phyloP scores from a whole-genome alignment of 768 basidiomycete species.

The Serendipita sp. region DNA sequence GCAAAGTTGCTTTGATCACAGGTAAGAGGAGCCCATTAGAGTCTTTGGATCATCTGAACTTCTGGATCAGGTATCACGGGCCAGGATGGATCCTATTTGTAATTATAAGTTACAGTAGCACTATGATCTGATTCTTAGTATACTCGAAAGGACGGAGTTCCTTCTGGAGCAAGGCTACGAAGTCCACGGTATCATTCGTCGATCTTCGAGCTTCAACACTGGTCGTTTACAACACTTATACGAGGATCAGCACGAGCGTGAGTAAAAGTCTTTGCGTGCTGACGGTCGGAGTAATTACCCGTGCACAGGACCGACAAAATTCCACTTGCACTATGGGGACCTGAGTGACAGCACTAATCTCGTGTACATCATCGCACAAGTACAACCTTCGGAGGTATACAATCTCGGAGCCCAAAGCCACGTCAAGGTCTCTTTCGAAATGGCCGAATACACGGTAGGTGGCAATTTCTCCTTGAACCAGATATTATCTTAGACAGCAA shows the following conservation, averaged over 20 bases:
- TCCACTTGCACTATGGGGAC: slow-evolving; percentile 83
- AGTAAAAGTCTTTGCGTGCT: slow-evolving; percentile 17
- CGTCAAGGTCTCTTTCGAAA: slow-evolving; percentile 98
- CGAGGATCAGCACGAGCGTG: slow-evolving; percentile 82
- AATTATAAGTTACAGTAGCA: slow-evolving; percentile 20
- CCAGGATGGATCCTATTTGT: slow-evolving; percentile 93
- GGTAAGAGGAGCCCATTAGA: slow-evolving; percentile 28
- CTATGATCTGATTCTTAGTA: slow-evolving; percentile 6
- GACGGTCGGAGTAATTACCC: background rate
- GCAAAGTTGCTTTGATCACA: slow-evolving; percentile 87
- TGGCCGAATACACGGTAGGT: slow-evolving; percentile 82
- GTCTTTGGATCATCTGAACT: background rate
- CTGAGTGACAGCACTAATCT: slow-evolving; percentile 93
- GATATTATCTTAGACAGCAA: background rate
- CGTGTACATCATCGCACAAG: slow-evolving; percentile 88
- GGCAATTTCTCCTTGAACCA: background rate
- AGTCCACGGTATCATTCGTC: slow-evolving; percentile 90
- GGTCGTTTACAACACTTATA: slow-evolving; percentile 87
- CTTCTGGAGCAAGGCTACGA: slow-evolving; percentile 77
- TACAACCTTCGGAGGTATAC: slow-evolving; percentile 92
- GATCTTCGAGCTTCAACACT: slow-evolving; percentile 97
- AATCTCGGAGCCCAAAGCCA: slow-evolving; percentile 96
- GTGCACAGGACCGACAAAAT: slow-evolving; percentile 45
- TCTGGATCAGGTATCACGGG: slow-evolving; percentile 67
- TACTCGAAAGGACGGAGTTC: slow-evolving; percentile 49